Percentiles rank a stretch among this genome's conserved stretches.
These are phyloP conservation scores for Zasmidium citrigriseum DNA, from an alignment of 2,329 filamentous ascomycete genomes.

Conservation along the genomic window DNA sequence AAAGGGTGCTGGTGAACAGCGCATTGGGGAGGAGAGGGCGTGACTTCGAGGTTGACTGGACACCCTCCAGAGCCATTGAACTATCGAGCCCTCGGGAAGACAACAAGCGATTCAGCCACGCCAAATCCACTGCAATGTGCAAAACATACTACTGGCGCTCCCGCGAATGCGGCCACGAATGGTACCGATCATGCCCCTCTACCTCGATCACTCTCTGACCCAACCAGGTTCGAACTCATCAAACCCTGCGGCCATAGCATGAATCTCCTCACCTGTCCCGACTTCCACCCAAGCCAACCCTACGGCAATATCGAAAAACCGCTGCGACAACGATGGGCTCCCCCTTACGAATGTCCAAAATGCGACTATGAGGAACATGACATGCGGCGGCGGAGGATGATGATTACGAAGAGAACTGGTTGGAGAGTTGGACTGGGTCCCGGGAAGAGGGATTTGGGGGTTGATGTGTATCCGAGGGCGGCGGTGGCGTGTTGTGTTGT, in stretches of 20 bases:
- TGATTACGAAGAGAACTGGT: slow-evolving; percentile 28
- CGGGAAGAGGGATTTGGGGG: slow-evolving; percentile 21
- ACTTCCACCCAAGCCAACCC: slow-evolving; percentile 32
- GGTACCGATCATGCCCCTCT: slow-evolving; percentile 31
- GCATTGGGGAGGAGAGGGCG: no score
- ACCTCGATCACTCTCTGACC: neutral
- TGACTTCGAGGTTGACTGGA: no score
- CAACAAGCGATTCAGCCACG: neutral
- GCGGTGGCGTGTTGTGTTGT: slow-evolving; percentile 15
- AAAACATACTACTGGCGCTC: slow-evolving; percentile 47
- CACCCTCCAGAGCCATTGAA: no score
- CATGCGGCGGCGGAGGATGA: slow-evolving; percentile 26
- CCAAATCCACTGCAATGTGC: slow-evolving; percentile 45
- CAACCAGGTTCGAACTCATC: slow-evolving; percentile 42
- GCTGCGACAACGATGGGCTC: slow-evolving; percentile 22
- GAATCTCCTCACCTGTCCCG: slow-evolving; percentile 44
- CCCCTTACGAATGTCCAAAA: slow-evolving; percentile 25
- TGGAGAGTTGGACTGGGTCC: slow-evolving; percentile 29
- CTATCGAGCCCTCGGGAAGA: neutral
- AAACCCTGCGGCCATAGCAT: slow-evolving; percentile 44
- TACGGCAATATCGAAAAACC: slow-evolving; percentile 27
- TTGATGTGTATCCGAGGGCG: slow-evolving; percentile 23
- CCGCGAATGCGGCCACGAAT: slow-evolving; percentile 49
- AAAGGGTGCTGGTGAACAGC: no score
- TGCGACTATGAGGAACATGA: slow-evolving; percentile 31